Percentiles rank a stretch among this genome's conserved stretches.
Evolutionary conservation across 768 basidiomycete genomes (phyloP).

Genomic region (Suillus tomentosus): DNA sequence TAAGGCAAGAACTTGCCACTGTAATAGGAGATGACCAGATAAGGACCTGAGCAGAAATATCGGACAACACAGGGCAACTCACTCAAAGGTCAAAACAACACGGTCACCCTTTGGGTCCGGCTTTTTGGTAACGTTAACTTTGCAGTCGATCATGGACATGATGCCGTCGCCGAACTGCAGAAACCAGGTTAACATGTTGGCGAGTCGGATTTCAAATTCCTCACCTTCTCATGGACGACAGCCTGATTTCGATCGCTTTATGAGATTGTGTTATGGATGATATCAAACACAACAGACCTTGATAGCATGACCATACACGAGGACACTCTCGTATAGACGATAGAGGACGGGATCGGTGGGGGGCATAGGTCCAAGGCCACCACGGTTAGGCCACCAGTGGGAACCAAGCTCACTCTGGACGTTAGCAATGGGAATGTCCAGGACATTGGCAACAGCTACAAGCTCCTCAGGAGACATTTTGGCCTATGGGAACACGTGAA

Average conservation of each 20-base stretch:
- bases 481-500: conserved; percentile 45
- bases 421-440: conserved; percentile 46
- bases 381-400: conserved; percentile 77
- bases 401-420: conserved; percentile 52
- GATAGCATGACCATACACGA: conserved; percentile 80
- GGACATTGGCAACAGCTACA: conserved; percentile 46
- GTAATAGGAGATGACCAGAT: conserved; percentile 4
- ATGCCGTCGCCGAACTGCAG: conserved; percentile 81
- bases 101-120: conserved; percentile 79
- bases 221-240: conserved; percentile 75
- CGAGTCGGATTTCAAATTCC: not conserved
- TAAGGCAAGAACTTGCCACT: conserved; percentile 83
- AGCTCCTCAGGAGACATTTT: conserved; percentile 68
- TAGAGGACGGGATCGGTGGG: conserved; percentile 83
- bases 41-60: conserved; percentile 8
- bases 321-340: conserved; percentile 76
- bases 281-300: conserved; percentile 49
- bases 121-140: conserved; percentile 66
- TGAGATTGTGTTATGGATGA: not conserved
- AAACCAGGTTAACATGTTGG: conserved; percentile 1
- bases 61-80: conserved; percentile 29
- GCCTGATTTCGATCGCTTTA: conserved; percentile 40
- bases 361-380: conserved; percentile 64
- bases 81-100: conserved; percentile 81
- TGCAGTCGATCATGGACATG: conserved; percentile 89